Base-by-base conservation (phyloP, 2,329 filamentous ascomycete species). In the Xylariaceae sp. region DNA sequence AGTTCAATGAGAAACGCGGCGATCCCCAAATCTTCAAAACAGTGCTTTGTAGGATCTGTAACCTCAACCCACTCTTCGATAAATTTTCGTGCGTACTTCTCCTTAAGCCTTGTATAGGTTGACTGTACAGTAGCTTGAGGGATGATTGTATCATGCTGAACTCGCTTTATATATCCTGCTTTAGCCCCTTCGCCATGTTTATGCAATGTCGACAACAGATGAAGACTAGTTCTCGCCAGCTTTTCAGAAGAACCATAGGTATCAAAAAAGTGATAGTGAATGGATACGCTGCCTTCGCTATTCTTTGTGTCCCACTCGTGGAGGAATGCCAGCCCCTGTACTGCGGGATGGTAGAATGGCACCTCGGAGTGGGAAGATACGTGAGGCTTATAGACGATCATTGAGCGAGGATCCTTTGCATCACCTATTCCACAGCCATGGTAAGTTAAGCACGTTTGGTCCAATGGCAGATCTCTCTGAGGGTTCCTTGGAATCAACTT, bases 11-110 rank as follows among this genome's bases (percentile, higher is more conserved):
- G 76, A 65, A 97, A 99, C 0, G 93, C 89, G 0, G 93, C 89
- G 58, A 99, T 97, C 3, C 85, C 83, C 16, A 99, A 75, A 68
- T 97, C 93, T 69, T 99, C 94, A 71, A 97, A 97, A 2, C 97
- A 91, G 67, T 97, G 92, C 70, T 97, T 99, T 13, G 78, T 78
- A 0, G 92, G 90, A 67, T 96, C 92, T 0, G 92, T 97, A 45
- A 82, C 81, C 74, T 97, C 94, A 11, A 85, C 86, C 94, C 93
- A 99, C 1, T 73, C 75, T n/a, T 82, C 72, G 11, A 92, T 87
- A 10, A 99, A 75, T 1, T 73, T 66, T 16, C 83, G 81, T 1
- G 91, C 91, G 68, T 97, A 92, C 63, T 83, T 88, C 47, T 83
- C 77, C 73, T 97, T 97, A 6, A 99, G 80, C 15, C 79, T 77